These are phyloP conservation scores for Cercospora nicotianae DNA, from an alignment of 2,329 filamentous ascomycete genomes.

Conservation along the genomic window DNA sequence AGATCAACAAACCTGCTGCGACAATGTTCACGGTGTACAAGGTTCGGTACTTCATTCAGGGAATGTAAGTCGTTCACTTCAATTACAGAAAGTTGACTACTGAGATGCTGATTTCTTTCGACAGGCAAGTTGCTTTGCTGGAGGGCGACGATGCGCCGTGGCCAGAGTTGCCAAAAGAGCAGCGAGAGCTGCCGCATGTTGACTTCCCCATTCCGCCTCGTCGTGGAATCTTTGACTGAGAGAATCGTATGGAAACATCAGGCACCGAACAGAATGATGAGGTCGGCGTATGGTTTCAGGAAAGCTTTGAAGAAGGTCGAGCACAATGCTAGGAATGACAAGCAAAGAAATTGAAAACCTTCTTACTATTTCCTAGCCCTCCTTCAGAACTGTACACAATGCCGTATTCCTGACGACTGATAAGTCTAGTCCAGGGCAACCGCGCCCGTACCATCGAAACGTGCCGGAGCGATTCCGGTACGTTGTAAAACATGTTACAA, in stretches of 20 bases:
- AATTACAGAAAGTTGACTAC: background rate
- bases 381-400: background rate
- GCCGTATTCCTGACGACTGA: background rate
- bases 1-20: constrained; percentile 22
- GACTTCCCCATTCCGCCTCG: constrained; percentile 24
- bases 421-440: background rate
- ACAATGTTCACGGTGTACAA: constrained; percentile 27
- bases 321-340: background rate
- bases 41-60: constrained; percentile 25
- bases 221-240: constrained; percentile 25
- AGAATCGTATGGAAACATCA: background rate
- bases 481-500: background rate
- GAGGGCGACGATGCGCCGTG: constrained; percentile 23
- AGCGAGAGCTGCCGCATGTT: constrained; percentile 23
- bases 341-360: background rate
- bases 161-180: constrained; percentile 22
- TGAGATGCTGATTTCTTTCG: background rate
- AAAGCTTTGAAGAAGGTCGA: background rate
- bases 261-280: background rate
- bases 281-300: background rate
- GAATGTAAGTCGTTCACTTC: constrained; percentile 20
- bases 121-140: constrained; percentile 21
- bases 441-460: background rate
- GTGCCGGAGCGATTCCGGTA: background rate
- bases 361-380: background rate